phyloP scores from a whole-genome alignment of 768 basidiomycete genomes.

The Chalciporus chontae region DNA sequence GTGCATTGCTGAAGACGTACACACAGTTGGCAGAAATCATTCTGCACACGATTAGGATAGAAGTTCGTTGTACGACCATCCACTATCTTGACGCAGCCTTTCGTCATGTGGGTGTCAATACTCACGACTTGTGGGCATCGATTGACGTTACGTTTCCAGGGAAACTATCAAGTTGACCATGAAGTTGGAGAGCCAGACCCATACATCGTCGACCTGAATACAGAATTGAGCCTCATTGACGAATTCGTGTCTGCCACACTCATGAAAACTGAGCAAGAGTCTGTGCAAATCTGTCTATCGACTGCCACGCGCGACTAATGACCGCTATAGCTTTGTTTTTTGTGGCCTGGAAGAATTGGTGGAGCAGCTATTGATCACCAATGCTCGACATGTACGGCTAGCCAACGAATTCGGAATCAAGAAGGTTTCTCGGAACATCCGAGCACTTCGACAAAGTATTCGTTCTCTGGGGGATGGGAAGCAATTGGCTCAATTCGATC shows the following conservation, averaged over 20 bases:
- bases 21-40: constrained; percentile 86
- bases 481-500: constrained; percentile 65
- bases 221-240: constrained; percentile 72
- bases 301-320: not conserved
- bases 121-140: not conserved
- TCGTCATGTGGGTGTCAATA: constrained; percentile 51
- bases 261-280: constrained; percentile 66
- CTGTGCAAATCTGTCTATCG: constrained; percentile 24
- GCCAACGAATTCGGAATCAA: constrained; percentile 76
- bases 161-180: constrained; percentile 76
- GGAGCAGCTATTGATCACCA: constrained; percentile 76
- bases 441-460: constrained; percentile 88
- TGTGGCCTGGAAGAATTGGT: constrained; percentile 81
- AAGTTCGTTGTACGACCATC: constrained; percentile 80
- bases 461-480: constrained; percentile 66
- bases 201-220: constrained; percentile 81
- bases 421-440: constrained; percentile 85
- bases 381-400: constrained; percentile 64
- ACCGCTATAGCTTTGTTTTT: constrained; percentile 70
- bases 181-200: constrained; percentile 92
- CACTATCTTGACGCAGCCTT: constrained; percentile 80
- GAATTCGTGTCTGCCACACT: constrained; percentile 63
- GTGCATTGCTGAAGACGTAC: constrained; percentile 87
- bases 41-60: constrained; percentile 82
- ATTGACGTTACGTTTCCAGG: constrained; percentile 42